Conservation (phyloP, 2,329 filamentous ascomycete species). For the Catunica adiposa region DNA sequence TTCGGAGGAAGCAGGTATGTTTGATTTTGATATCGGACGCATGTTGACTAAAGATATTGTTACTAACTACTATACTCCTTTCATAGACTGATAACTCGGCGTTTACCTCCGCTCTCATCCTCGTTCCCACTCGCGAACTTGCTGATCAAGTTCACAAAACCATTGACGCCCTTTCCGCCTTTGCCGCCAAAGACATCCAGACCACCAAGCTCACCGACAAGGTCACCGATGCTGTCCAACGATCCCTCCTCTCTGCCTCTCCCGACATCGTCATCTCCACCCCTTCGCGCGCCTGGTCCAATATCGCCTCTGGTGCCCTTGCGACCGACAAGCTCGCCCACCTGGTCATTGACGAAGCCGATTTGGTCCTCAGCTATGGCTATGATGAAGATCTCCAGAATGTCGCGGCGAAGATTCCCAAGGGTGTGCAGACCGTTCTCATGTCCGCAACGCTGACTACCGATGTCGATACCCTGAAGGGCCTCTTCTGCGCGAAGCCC, state of each 20-base stretch:
- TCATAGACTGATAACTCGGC: slow-evolving; percentile 29
- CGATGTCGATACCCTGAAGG: slow-evolving; percentile 73
- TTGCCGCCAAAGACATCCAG: slow-evolving; percentile 70
- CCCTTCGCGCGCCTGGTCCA: slow-evolving; percentile 64
- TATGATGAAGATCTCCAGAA: slow-evolving; percentile 80
- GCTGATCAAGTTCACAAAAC: slow-evolving; percentile 77
- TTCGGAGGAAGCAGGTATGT: slow-evolving; percentile 56
- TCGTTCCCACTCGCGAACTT: slow-evolving; percentile 88
- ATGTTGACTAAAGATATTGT: not conserved
- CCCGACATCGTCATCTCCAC: slow-evolving; percentile 88
- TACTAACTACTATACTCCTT: not conserved
- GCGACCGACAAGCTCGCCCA: slow-evolving; percentile 55
- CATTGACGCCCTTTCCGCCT: slow-evolving; percentile 59
- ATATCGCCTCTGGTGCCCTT: slow-evolving; percentile 48
- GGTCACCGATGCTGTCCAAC: slow-evolving; percentile 74
- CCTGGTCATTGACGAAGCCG: slow-evolving; percentile 84
- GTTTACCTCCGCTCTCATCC: slow-evolving; percentile 60
- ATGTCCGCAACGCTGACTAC: slow-evolving; percentile 86
- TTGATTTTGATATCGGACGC: not conserved
- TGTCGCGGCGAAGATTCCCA: slow-evolving; percentile 61
- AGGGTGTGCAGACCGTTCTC: slow-evolving; percentile 74
- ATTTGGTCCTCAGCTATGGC: slow-evolving; percentile 83
- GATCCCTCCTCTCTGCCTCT: slow-evolving; percentile 65
- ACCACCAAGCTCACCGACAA: slow-evolving; percentile 80
- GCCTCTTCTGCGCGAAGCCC: slow-evolving; percentile 69